Percentiles rank a stretch among this genome's conserved stretches.
Conservation (phyloP, 2,329 filamentous ascomycete species). For the Cryphonectria nitschkei region DNA sequence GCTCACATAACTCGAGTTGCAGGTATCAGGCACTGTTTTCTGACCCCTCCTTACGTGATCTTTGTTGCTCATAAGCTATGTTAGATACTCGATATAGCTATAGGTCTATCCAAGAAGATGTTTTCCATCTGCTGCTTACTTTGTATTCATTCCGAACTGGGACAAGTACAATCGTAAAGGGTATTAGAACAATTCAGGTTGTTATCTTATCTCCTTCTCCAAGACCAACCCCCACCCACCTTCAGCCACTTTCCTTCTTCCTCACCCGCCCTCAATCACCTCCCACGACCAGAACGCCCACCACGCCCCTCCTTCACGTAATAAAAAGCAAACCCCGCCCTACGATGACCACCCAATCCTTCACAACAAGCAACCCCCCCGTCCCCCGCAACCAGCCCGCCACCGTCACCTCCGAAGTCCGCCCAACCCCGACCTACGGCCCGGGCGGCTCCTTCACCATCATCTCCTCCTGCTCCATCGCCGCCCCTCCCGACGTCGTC, state of each 20-base stretch:
- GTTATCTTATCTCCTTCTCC: too few species aligned
- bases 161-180: too few species aligned
- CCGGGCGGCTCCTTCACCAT: constrained; percentile 37
- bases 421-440: constrained; percentile 40
- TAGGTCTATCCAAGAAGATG: too few species aligned
- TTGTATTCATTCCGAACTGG: too few species aligned
- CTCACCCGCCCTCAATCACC: background rate
- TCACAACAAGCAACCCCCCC: constrained; percentile 26
- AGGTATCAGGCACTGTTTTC: too few species aligned
- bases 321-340: background rate
- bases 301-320: background rate
- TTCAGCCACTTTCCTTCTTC: background rate
- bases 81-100: too few species aligned
- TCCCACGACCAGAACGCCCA: background rate
- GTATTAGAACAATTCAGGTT: too few species aligned
- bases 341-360: background rate
- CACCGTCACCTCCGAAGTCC: constrained; percentile 29
- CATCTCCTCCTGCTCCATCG: constrained; percentile 40
- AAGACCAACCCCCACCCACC: too few species aligned
- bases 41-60: too few species aligned
- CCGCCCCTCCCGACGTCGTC: constrained; percentile 39
- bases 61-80: too few species aligned
- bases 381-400: constrained; percentile 28
- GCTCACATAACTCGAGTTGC: too few species aligned
- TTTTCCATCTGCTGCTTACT: too few species aligned